Evolutionary conservation across 1,284 basidiomycete genomes (phyloP).

Genomic region (Boletus hoseneyae): DNA sequence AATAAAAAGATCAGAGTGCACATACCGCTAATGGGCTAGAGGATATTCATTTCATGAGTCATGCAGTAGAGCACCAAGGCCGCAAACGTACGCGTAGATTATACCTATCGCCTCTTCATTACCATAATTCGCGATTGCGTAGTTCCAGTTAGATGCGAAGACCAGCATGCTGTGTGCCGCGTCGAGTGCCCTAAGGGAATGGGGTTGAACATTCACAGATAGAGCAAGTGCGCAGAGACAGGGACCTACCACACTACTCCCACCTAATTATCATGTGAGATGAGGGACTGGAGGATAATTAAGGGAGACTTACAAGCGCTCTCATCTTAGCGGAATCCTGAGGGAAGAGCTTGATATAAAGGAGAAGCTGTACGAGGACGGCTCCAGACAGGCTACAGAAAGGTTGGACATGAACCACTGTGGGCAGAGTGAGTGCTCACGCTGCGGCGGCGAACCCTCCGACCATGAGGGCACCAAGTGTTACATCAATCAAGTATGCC

Average conservation of each 20-base stretch:
- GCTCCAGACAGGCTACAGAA: constrained; percentile 41
- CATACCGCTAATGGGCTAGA: constrained; percentile 44
- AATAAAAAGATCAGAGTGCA: constrained; percentile 1
- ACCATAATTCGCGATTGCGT: constrained; percentile 29
- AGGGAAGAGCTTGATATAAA: constrained; percentile 43
- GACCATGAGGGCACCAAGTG: constrained; percentile 43
- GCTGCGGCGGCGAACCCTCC: constrained; percentile 42
- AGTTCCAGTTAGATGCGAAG: constrained; percentile 30
- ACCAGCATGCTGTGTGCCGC: constrained; percentile 28
- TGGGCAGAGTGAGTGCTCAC: constrained; percentile 17
- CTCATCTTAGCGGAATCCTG: constrained; percentile 35
- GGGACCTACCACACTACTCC: constrained; percentile 24
- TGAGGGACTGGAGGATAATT: not conserved
- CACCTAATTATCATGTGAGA: constrained; percentile 19
- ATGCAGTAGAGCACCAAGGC: not conserved
- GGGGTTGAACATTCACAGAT: constrained; percentile 2
- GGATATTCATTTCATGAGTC: not conserved
- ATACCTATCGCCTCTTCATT: constrained; percentile 21
- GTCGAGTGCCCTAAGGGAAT: constrained; percentile 24
- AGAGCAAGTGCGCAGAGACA: not conserved
- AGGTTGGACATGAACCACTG: not conserved
- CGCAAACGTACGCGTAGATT: constrained; percentile 23
- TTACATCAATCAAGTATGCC: constrained; percentile 18
- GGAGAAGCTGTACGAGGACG: constrained; percentile 40
- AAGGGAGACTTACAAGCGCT: constrained; percentile 34